These are phyloP conservation scores for Kurtzmaniella quercitrusa DNA, from an alignment of 1,139 yeast genomes.

Conservation along the genomic window DNA sequence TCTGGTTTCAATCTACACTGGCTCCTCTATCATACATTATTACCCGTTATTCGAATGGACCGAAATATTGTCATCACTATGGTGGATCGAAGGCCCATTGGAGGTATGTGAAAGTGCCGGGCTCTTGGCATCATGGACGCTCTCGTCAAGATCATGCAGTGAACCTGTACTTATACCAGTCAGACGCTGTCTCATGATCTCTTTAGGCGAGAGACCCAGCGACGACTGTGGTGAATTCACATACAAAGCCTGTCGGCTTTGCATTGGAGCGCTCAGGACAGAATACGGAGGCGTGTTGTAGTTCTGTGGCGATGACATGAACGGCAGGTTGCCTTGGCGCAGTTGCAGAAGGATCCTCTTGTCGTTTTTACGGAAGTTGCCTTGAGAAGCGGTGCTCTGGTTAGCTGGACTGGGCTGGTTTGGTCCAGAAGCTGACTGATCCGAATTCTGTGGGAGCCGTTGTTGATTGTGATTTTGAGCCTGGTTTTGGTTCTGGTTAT, in stretches of 20 bases:
- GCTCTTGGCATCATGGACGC: neutral
- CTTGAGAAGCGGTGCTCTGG: neutral
- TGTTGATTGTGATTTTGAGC: conserved; percentile 1
- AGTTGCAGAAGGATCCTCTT: neutral
- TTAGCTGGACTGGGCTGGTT: neutral
- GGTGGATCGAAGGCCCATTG: conserved; percentile 1
- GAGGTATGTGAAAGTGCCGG: conserved; percentile 1
- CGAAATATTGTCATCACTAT: conserved; percentile 4
- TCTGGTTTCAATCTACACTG: no score
- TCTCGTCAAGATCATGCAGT: neutral
- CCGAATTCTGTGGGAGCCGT: neutral
- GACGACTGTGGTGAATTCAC: conserved; percentile 29
- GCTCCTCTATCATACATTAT: neutral
- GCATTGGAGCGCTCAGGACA: neutral
- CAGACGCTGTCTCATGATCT: conserved; percentile 17
- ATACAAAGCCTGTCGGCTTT: conserved; percentile 9
- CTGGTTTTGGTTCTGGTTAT: conserved; percentile 5
- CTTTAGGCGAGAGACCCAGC: conserved; percentile 32
- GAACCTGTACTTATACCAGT: conserved; percentile 4
- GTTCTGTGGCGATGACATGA: conserved; percentile 18
- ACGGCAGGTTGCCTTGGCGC: conserved; percentile 3
- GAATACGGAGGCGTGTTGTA: conserved; percentile 8
- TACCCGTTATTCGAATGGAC: conserved; percentile 3
- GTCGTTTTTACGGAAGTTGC: conserved; percentile 2
- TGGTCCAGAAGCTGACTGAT: neutral